Base-by-base conservation (phyloP, 225 moss, liverwort and hornwort genomes). In the Marchantia polymorpha region DNA sequence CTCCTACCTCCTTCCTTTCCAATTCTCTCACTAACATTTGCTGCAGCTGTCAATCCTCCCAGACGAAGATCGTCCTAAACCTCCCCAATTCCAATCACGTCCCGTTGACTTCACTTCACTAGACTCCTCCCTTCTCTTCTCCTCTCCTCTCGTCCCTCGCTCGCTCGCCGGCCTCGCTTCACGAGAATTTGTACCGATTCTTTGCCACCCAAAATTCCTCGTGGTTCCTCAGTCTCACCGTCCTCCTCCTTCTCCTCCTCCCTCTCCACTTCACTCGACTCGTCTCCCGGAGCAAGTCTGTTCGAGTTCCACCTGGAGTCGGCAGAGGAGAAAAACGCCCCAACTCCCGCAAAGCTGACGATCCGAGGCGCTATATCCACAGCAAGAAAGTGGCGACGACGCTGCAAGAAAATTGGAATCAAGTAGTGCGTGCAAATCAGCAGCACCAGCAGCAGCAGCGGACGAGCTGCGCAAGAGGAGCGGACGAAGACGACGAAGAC, bases 41-140 rank as follows among this genome's bases (percentile, higher is more conserved):
- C 74, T 72, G 59, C 51, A 59, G 10, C 75, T 70, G 61, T 52
- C 69, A 52, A 80, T 79, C 75, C 83, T 29, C 52, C 55, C 31
- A 56, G 31, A 73, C 52, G 25, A 39, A 39, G 39, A 73, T 73
- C 52, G 52, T 73, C 73, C 73, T 52, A 13, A 23, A 52, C 25
- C 52, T 73, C 23, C 19, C 52, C 11, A 12, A 25, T 52, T 46
- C 51, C 72, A 72, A 70, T 39, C 47, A 56, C 13, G 0, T 23
- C 15, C 51, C 52, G 0, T 52, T 73, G 25, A 71, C 73, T 52
- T 48, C 69, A 70, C 25, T 52, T 48, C 31, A 70, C 25, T 52
- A 39, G 23, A 73, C 73, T 26, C 73, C 23, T 12, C 23, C n/a
- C n/a, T n/a, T 55, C 14, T 55, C 55, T 55, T 55, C 55, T n/a